Base-by-base conservation (phyloP, 2,329 filamentous ascomycete genomes). In the Aspergillus eucalypticola region DNA sequence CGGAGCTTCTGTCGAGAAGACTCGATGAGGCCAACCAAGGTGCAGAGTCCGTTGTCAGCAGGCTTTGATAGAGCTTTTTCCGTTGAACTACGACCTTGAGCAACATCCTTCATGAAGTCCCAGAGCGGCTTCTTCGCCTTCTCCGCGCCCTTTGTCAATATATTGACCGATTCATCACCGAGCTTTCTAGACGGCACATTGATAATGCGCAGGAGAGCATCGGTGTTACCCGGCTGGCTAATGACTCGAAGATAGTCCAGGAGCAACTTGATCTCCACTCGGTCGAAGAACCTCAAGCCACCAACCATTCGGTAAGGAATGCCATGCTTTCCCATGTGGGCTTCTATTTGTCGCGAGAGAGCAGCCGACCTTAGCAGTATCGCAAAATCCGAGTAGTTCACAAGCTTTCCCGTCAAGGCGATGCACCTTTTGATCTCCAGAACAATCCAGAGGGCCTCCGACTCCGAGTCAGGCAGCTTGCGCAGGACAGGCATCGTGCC, bases 241-340 rank as follows among this genome's bases (percentile, higher is more conserved):
- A 97, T 87, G 3, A 96, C 89, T 32, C 92, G 86, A 13, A 98
- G 81, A 72, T 99, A 98, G 72, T 97, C 92, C 3, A 98, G 77
- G 0, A 98, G 74, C 6, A 92, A 83, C 74, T 95, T 96, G 71
- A 98, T 89, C 73, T 99, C 94, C 3, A 87, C 84, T 54, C 95
- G 87, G 67, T 99, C 95, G 70, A 96, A 98, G 73, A 99, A 99
- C 60, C 91, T 90, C 63, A 87, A 86, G 2, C 95, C 94, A 68
- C 90, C 94, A 54, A 98, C 88, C 93, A 98, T 97, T 53, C 88
- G 88, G 75, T 98, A 99, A 0, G 92, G 84, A 42, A 98, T 87
- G 1, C 92, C 92, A 10, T 87, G 86, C 69, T 89, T 91, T 13
- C 90, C 91, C 42, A 98, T 81, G 2, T 89, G 89, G 21, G 88